Conservation (phyloP, 2,329 filamentous ascomycete species). For the Penicillium sp. region DNA sequence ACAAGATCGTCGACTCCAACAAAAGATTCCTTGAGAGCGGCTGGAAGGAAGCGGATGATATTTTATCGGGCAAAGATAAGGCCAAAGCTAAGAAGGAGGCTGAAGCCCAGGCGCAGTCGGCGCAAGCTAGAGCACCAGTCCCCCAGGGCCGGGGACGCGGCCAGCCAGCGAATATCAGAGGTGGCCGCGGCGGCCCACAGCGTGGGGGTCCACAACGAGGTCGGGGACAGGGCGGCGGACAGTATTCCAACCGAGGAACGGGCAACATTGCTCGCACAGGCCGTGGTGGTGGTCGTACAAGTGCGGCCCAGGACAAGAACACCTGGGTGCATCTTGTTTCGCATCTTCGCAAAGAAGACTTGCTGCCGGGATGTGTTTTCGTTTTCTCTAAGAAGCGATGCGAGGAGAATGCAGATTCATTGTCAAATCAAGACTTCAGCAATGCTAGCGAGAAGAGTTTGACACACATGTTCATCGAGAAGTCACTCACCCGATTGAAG, state of each 20-base stretch:
- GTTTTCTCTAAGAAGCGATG: slow-evolving; percentile 98
- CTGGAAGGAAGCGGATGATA: slow-evolving; percentile 89
- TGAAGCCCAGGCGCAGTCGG: slow-evolving; percentile 47
- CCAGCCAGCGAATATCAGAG: slow-evolving; percentile 44
- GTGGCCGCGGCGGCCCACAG: slow-evolving; percentile 43
- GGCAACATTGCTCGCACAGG: slow-evolving; percentile 91
- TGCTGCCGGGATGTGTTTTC: slow-evolving; percentile 93
- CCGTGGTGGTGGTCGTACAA: slow-evolving; percentile 79
- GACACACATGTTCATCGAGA: slow-evolving; percentile 96
- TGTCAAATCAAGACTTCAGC: slow-evolving; percentile 93
- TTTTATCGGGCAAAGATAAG: slow-evolving; percentile 79
- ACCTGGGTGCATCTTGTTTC: slow-evolving; percentile 96
- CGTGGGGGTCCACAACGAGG: slow-evolving; percentile 44
- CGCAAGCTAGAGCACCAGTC: slow-evolving; percentile 52
- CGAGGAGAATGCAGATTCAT: slow-evolving; percentile 92
- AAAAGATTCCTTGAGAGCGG: slow-evolving; percentile 89
- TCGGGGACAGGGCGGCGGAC: slow-evolving; percentile 54
- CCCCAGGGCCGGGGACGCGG: slow-evolving; percentile 55
- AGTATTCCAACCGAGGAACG: slow-evolving; percentile 57
- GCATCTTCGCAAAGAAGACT: slow-evolving; percentile 78
- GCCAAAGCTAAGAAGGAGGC: slow-evolving; percentile 56
- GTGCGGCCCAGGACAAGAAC: slow-evolving; percentile 90
- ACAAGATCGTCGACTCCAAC: slow-evolving; percentile 91
- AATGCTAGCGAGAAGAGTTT: slow-evolving; percentile 92
- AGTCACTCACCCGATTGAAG: slow-evolving; percentile 85